Conservation (phyloP, 148 eudicot genomes). For the Persicaria maculosa region DNA sequence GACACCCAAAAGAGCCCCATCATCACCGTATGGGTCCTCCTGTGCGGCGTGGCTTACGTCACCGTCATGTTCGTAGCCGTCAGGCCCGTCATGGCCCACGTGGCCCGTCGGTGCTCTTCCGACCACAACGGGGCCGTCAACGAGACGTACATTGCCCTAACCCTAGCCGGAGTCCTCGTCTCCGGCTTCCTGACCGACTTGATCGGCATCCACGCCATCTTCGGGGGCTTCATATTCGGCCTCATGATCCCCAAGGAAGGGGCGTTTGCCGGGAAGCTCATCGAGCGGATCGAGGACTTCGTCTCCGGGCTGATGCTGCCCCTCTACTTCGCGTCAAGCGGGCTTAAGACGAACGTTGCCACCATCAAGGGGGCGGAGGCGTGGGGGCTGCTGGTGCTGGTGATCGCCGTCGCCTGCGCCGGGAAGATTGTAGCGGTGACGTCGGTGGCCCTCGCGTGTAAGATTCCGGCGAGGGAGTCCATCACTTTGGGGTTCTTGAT, state of each 20-base stretch:
- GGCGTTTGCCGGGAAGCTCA: constrained; percentile 37
- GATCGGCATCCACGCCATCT: constrained; percentile 44
- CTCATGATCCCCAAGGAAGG: constrained; percentile 41
- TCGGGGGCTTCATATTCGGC: constrained; percentile 41
- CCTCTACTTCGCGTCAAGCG: constrained; percentile 60
- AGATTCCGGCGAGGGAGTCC: constrained; percentile 47
- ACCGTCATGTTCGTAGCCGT: constrained; percentile 9
- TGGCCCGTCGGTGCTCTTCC: constrained; percentile 22
- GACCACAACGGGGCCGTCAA: constrained; percentile 19
- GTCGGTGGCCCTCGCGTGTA: constrained; percentile 36
- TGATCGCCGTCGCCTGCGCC: constrained; percentile 42
- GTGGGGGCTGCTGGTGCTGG: constrained; percentile 49
- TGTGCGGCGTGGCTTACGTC: constrained; percentile 29
- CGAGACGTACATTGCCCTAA: constrained; percentile 24
- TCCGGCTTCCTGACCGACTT: constrained; percentile 38
- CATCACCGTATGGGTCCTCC: constrained; percentile 35
- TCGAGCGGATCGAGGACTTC: constrained; percentile 54
- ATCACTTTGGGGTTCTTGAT: constrained; percentile 49
- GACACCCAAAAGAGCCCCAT: constrained; percentile 17
- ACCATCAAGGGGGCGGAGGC: constrained; percentile 34
- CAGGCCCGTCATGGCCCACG: constrained; percentile 26
- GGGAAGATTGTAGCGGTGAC: constrained; percentile 50
- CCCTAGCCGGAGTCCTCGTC: constrained; percentile 26
- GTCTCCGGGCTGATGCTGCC: constrained; percentile 44
- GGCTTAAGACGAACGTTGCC: constrained; percentile 47